Evolutionary conservation across 83 land plant species (phyloP).

Genomic region (Isoetes engelmannii): DNA sequence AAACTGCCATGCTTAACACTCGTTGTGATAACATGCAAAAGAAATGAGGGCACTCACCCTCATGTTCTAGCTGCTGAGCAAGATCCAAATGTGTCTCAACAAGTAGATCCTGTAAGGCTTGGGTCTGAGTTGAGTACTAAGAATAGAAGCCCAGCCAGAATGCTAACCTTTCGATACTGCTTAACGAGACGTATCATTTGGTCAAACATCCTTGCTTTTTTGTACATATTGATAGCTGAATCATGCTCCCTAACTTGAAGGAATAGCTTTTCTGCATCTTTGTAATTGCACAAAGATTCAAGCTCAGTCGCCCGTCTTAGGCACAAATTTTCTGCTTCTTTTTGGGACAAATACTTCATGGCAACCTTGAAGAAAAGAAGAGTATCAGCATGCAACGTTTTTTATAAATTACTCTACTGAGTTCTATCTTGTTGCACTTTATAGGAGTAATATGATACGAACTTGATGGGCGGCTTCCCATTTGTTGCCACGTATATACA

Average conservation of each 20-base stretch:
- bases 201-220: conserved; percentile 28
- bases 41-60: conserved; percentile 19
- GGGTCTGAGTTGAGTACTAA: not conserved
- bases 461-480: conserved; percentile 37
- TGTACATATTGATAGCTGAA: conserved; percentile 38
- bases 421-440: not conserved
- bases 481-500: conserved; percentile 34
- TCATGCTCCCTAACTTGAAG: conserved; percentile 29
- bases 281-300: conserved; percentile 22
- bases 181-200: conserved; percentile 32
- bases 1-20: too few species aligned
- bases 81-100: conserved; percentile 33
- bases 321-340: conserved; percentile 25
- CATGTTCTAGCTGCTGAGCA: conserved; percentile 35
- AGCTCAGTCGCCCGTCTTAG: conserved; percentile 25
- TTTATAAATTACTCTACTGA: not conserved
- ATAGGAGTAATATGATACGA: not conserved
- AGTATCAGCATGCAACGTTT: not conserved
- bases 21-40: not conserved
- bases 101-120: conserved; percentile 21
- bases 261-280: conserved; percentile 38
- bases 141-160: too few species aligned
- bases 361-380: conserved; percentile 25
- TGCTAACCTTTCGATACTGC: conserved; percentile 27
- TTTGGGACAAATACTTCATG: conserved; percentile 16